Base-by-base conservation (phyloP, 2,329 filamentous ascomycete genomes). In the Furcasterigmium furcatum region DNA sequence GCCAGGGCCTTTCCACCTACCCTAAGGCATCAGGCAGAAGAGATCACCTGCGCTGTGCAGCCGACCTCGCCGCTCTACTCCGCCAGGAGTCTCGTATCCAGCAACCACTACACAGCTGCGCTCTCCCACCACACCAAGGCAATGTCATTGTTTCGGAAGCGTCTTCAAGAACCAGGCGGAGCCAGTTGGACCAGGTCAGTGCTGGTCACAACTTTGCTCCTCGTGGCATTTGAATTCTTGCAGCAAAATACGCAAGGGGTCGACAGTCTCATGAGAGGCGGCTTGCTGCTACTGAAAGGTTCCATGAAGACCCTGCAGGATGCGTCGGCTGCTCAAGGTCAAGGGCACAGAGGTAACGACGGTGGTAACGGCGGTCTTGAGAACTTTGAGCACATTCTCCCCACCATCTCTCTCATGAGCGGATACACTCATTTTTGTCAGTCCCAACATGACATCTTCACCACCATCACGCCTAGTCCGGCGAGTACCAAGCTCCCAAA, bases 151-250 rank as follows among this genome's bases (percentile, higher is more conserved):
- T 54, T 51, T 25, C 45, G 50, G 13, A 21, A 41, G 38, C 47
- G 47, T 2, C 48, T 54, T 4, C 42, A 46, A 20, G n/a, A 29
- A n/a, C 18, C 38, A 4, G 22, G 35, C 7, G 25, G 36, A 6
- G 45, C 30, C 1, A 32, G 39, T 3, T 44, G 49, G 14, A 45
- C 52, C 25, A 29, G 51, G 8, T 48, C 45, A 8, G 36, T 55
- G 24, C 41, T 55, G 8, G 49, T 53, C 9, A 46, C 49, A 36
- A 55, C 52, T 3, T 14, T 55, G 35, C 36, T 55, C 12, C 50
- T 55, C 2, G 45, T 53, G 9, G 49, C 49, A 3, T 55, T 50
- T 21, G 52, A 55, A 41, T 48, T 55, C 9, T 34, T 55, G 6
- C 51, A 53, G 16, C 51, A 51, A 32, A 53, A 55, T 27, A 45